Conservation (phyloP, 169 alveolate species). For the Perkinsus marinus region DNA sequence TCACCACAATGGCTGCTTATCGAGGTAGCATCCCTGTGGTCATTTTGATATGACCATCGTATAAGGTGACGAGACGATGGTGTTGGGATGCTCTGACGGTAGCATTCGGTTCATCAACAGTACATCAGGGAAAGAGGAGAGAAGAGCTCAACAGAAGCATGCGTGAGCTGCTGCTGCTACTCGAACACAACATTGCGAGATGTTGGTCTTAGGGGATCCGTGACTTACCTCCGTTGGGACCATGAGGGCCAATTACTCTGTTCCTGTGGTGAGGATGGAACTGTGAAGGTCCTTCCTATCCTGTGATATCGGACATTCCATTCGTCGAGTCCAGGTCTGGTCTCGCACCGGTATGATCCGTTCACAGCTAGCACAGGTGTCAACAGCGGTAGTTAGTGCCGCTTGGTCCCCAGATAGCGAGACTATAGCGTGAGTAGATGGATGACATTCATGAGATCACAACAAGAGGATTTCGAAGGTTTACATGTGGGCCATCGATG, state of each 20-base stretch:
- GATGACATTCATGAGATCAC: conserved; percentile 41
- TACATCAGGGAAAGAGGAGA: neutral
- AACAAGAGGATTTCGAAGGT: conserved; percentile 45
- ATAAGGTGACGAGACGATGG: neutral
- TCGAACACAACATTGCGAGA: neutral
- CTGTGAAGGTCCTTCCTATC: neutral
- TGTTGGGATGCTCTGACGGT: neutral
- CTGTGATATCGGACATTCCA: neutral
- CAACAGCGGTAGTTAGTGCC: conserved; percentile 46
- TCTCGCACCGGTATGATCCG: conserved; percentile 58
- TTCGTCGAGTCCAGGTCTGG: conserved; percentile 45
- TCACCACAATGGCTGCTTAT: neutral
- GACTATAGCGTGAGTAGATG: conserved; percentile 33
- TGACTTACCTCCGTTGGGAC: conserved; percentile 55
- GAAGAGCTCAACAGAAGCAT: neutral
- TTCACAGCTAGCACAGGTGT: conserved; percentile 41
- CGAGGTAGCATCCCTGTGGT: neutral
- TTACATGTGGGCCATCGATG: neutral
- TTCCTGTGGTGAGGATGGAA: conserved; percentile 69
- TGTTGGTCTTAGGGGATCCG: conserved; percentile 23
- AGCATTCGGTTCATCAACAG: neutral
- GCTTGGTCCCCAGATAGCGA: conserved; percentile 61
- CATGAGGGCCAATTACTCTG: conserved; percentile 60
- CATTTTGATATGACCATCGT: neutral
- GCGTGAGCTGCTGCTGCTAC: neutral